Base-by-base conservation (phyloP, 176 grass and related monocot species). In the Zea luxurians region DNA sequence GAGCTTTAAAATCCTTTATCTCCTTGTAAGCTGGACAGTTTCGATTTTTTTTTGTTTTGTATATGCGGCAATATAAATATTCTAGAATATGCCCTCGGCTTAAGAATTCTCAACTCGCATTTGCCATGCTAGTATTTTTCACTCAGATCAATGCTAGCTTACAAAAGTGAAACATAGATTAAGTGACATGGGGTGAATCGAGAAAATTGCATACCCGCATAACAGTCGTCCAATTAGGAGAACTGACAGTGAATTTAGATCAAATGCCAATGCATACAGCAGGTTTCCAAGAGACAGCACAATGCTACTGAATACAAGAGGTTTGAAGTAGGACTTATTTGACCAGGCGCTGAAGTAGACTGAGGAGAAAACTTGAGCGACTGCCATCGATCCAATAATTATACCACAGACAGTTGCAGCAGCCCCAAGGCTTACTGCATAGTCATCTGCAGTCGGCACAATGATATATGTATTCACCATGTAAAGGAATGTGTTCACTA, bases 391-490 rank as follows among this genome's bases (percentile, higher is more conserved):
- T 63, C 93, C 93, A 49, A 96, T 96, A 85, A 96, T 92, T 45
- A 96, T 52, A 52, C 93, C 93, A 63, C 93, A 96, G 13, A 92
- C 93, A 18, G 93, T 96, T 3, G 93, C 84, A 12, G 93, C 87
- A 37, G 93, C 89, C 35, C 93, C 93, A 68, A 96, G 87, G 76
- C 89, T 92, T 64, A 92, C 62, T 37, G 93, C 79, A 64, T 96
- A 96, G 68, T 96, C 82, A 74, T 96, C 93, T 18, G 93, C 93
- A 36, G 93, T 96, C 4, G 93, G 93, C 15, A 96, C 93, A 42
- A 96, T 81, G 45, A 96, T 92, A 63, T 96, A 96, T 78, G 93
- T 96, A 60, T 96, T 96, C 82, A 92, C 90, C 93, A 96, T 96
- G 75, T 96, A 96, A 63, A 96, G 87, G 82, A 96, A 96, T 13